These are phyloP conservation scores for Mucor irregularis DNA, from an alignment of 371 early-diverging fungal genomes.

Conservation along the genomic window DNA sequence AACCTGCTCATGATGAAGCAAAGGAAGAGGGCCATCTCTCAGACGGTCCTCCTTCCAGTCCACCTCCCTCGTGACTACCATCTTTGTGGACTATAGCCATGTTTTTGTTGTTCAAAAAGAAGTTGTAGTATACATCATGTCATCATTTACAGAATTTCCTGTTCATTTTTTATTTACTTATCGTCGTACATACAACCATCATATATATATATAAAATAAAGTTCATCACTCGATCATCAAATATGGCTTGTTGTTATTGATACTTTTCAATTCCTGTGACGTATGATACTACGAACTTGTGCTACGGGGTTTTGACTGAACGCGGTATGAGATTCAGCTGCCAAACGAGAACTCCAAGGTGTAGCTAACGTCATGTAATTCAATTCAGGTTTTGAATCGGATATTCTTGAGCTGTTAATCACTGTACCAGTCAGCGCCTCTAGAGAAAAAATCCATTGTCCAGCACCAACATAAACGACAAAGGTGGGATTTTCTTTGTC, in stretches of 20 bases:
- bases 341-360: constrained; percentile 33
- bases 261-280: too few species aligned
- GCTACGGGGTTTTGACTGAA: constrained; percentile 15
- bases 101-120: not conserved
- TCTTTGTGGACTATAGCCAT: not conserved
- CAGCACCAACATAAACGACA: constrained; percentile 27
- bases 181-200: too few species aligned
- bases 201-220: too few species aligned
- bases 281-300: too few species aligned
- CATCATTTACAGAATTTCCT: not conserved
- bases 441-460: constrained; percentile 26
- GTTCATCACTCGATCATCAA: too few species aligned
- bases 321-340: constrained; percentile 22
- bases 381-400: constrained; percentile 12
- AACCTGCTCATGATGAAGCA: constrained; percentile 16
- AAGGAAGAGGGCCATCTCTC: constrained; percentile 17
- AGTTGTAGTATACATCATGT: not conserved
- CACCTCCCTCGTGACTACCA: not conserved
- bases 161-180: too few species aligned
- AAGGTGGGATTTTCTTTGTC: not conserved
- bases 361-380: constrained; percentile 34
- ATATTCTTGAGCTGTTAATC: constrained; percentile 19
- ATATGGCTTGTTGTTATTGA: too few species aligned
- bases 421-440: constrained; percentile 19
- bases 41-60: not conserved